Percentiles rank a stretch among this genome's conserved stretches.
Conservation (phyloP, 768 basidiomycete species). For the Tulasnella sp. region DNA sequence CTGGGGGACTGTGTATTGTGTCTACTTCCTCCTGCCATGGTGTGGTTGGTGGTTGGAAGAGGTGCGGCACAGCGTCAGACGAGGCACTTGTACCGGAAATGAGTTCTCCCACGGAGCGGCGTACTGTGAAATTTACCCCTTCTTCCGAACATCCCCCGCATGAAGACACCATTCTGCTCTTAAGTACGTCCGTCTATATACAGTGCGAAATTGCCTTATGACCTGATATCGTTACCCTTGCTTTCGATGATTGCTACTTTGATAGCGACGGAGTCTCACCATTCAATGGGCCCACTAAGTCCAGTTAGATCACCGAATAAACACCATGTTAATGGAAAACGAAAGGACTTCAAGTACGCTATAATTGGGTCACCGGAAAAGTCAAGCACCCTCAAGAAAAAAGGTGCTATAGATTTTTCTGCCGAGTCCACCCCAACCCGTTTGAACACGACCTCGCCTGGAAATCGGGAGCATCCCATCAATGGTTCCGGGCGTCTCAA, state of each 20-base stretch:
- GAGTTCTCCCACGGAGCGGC: neutral
- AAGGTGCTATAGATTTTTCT: neutral
- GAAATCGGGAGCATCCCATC: neutral
- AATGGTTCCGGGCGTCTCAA: neutral
- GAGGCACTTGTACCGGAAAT: conserved; percentile 4
- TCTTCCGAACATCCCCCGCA: conserved; percentile 6
- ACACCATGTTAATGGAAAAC: neutral
- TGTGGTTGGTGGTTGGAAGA: conserved; percentile 3
- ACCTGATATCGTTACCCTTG: neutral
- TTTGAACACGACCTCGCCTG: neutral
- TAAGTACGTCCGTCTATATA: neutral
- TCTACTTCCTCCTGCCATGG: conserved; percentile 11
- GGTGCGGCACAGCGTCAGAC: neutral
- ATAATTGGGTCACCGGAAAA: conserved; percentile 14
- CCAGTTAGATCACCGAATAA: neutral
- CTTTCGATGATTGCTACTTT: neutral
- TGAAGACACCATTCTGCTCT: neutral
- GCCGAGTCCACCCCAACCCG: neutral
- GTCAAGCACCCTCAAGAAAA: neutral
- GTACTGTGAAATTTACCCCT: neutral
- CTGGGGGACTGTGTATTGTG: conserved; percentile 4
- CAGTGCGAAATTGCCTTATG: neutral
- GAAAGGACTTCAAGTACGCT: neutral
- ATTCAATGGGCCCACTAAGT: neutral
- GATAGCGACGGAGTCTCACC: neutral